These are phyloP conservation scores for Rosa persica DNA, from an alignment of 306 rosid species.

Conservation along the genomic window DNA sequence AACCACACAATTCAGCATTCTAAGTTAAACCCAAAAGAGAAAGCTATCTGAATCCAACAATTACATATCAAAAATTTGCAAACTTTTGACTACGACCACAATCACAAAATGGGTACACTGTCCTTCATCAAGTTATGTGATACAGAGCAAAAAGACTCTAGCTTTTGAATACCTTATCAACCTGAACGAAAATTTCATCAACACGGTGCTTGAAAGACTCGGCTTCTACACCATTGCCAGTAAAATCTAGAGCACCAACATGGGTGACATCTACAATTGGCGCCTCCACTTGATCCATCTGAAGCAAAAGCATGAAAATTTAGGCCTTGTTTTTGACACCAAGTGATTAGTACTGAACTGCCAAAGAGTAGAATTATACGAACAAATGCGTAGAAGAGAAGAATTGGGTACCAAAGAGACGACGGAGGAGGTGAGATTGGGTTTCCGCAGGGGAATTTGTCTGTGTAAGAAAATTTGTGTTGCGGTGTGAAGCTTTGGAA, in stretches of 20 bases:
- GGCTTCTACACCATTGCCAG: conserved; percentile 29
- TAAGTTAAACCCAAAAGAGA: not conserved
- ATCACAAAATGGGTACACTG: not conserved
- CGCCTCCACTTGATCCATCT: conserved; percentile 44
- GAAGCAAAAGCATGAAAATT: not conserved
- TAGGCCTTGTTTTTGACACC: not conserved
- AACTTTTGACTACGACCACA: not conserved
- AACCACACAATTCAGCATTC: not conserved
- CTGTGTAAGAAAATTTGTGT: not conserved
- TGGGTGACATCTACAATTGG: conserved; percentile 30
- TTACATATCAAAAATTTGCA: not conserved
- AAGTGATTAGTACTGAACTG: not conserved
- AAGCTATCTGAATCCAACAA: not conserved
- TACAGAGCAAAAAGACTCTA: not conserved
- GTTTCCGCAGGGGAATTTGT: not conserved
- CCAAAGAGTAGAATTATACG: not conserved
- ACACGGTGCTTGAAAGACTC: conserved; percentile 52
- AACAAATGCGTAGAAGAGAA: not conserved
- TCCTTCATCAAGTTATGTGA: not conserved
- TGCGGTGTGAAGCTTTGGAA: not conserved
- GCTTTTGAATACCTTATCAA: conserved; percentile 46
- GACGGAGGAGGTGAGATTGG: conserved; percentile 14
- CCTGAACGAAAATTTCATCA: conserved; percentile 48
- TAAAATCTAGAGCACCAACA: conserved; percentile 21
- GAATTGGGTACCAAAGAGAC: not conserved